These are phyloP conservation scores for Artemisia tridentata DNA, from an alignment of 129 eudicot genomes.

Conservation along the genomic window DNA sequence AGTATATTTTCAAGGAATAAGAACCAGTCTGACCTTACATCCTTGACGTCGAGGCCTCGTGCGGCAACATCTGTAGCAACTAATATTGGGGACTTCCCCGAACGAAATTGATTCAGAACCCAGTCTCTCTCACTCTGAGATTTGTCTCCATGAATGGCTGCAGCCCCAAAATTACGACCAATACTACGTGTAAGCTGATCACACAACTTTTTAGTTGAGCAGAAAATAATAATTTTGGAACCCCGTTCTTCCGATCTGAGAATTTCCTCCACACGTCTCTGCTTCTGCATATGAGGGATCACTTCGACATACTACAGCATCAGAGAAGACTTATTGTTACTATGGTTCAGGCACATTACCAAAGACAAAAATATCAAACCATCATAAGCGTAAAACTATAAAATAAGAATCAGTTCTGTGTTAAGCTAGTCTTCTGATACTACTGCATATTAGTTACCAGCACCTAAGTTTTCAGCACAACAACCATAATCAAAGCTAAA, in stretches of 20 bases:
- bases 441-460: neutral
- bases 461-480: neutral
- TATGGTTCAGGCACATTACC: neutral
- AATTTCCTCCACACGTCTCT: conserved; percentile 91
- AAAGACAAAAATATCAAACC: neutral
- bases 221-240: conserved; percentile 75
- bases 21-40: conserved; percentile 53
- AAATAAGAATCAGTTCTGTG: neutral
- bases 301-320: conserved; percentile 76
- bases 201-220: conserved; percentile 79
- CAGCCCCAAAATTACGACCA: conserved; percentile 80
- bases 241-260: conserved; percentile 88
- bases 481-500: neutral
- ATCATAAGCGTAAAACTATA: neutral
- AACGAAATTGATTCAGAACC: conserved; percentile 77
- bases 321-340: neutral
- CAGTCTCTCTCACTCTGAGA: conserved; percentile 82
- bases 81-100: conserved; percentile 71
- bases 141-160: conserved; percentile 97
- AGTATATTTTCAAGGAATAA: neutral
- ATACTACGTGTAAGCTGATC: conserved; percentile 79
- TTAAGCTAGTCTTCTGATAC: neutral
- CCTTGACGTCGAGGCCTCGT: conserved; percentile 85
- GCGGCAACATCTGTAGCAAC: conserved; percentile 99
- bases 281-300: conserved; percentile 79